These are phyloP conservation scores for Aquilaria malaccensis DNA, from an alignment of 345 rosid species.

Conservation along the genomic window DNA sequence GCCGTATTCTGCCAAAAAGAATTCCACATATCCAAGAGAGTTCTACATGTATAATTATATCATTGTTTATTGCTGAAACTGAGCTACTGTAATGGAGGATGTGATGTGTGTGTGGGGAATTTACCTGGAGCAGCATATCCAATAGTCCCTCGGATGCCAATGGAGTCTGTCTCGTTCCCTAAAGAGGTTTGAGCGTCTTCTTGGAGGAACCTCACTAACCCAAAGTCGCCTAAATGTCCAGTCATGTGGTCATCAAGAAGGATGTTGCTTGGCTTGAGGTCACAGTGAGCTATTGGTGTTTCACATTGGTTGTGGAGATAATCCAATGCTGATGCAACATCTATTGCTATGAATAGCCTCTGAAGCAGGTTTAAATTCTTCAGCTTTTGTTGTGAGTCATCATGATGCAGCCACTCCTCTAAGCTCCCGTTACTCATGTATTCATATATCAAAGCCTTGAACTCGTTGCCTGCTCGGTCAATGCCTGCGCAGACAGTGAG, in stretches of 20 bases:
- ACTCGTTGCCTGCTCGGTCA: background rate
- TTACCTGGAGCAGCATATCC: conserved; percentile 22
- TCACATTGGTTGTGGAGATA: conserved; percentile 18
- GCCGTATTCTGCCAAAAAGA: conserved; percentile 20
- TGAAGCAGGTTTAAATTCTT: background rate
- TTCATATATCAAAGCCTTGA: conserved; percentile 4
- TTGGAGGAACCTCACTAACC: background rate
- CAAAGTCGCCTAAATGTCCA: conserved; percentile 6
- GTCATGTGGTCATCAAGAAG: conserved; percentile 8
- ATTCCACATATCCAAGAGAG: background rate
- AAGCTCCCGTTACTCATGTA: conserved; percentile 7
- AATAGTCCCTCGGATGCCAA: conserved; percentile 4
- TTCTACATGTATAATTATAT: background rate
- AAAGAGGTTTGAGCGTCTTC: background rate
- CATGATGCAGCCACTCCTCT: conserved; percentile 11
- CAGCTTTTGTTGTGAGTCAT: background rate
- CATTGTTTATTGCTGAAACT: background rate
- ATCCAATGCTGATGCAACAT: conserved; percentile 14
- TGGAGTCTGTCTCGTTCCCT: background rate
- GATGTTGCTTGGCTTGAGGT: conserved; percentile 16
- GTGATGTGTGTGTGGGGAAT: background rate
- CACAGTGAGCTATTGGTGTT: conserved; percentile 15
- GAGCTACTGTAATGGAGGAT: background rate
- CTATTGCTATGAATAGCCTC: conserved; percentile 3
- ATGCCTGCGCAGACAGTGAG: background rate